phyloP scores from a whole-genome alignment of 2,329 filamentous ascomycete genomes.

The Venturia pyrina region DNA sequence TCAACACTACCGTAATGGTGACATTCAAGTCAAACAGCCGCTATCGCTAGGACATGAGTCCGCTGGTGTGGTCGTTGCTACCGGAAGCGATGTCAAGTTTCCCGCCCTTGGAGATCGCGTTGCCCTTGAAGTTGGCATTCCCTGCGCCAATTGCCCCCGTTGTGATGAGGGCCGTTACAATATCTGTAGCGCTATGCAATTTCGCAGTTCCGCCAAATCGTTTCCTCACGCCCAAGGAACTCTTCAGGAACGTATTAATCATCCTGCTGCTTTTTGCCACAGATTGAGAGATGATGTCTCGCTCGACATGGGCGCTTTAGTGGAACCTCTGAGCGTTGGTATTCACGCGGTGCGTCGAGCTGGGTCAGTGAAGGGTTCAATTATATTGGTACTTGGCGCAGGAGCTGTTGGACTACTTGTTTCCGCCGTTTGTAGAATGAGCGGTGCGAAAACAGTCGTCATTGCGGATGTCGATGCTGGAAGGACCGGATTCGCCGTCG shows the following conservation, averaged over 20 bases:
- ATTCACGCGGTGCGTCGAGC: no score
- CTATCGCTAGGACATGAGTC: constrained; percentile 74
- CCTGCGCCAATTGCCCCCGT: constrained; percentile 56
- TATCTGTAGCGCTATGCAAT: constrained; percentile 49
- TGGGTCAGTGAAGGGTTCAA: no score
- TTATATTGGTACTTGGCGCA: constrained; percentile 35
- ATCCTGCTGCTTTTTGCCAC: constrained; percentile 51
- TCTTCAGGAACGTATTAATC: constrained; percentile 51
- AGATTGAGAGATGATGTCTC: constrained; percentile 43
- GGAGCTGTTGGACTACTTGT: constrained; percentile 51
- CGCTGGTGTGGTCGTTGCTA: constrained; percentile 63
- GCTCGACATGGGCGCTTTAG: constrained; percentile 46
- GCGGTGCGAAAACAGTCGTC: constrained; percentile 39
- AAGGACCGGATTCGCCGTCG: constrained; percentile 45
- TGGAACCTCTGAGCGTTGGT: constrained; percentile 36
- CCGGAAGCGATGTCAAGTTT: constrained; percentile 49
- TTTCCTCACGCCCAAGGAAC: constrained; percentile 55
- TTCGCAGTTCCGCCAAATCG: constrained; percentile 48
- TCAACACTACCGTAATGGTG: constrained; percentile 74
- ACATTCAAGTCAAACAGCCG: constrained; percentile 72
- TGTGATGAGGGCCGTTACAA: constrained; percentile 51
- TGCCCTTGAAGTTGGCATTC: constrained; percentile 84
- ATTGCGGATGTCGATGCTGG: constrained; percentile 52
- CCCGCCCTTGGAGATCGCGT: constrained; percentile 63
- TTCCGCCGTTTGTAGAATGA: constrained; percentile 40